Percentiles rank a stretch among this genome's conserved stretches.
These are phyloP conservation scores for Strobilomyces dryophilus DNA, from an alignment of 768 basidiomycete species.

Conservation along the genomic window DNA sequence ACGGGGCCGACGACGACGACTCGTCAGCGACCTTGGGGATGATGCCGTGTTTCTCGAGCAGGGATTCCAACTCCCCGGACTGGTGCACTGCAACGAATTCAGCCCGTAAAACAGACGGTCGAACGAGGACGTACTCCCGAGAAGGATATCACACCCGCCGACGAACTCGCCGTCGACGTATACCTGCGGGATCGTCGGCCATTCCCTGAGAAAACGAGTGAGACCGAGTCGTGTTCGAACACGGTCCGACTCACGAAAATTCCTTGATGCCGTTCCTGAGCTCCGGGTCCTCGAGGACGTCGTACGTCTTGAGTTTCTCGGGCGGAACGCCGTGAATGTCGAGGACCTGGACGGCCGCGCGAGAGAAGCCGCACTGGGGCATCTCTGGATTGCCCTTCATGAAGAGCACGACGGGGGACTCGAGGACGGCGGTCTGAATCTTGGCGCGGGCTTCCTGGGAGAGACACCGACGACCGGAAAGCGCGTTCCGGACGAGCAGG, in stretches of 20 bases:
- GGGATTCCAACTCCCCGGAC: slow-evolving; percentile 84
- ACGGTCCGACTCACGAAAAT: slow-evolving; percentile 73
- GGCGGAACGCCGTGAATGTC: slow-evolving; percentile 75
- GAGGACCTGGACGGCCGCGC: slow-evolving; percentile 88
- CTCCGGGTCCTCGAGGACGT: slow-evolving; percentile 84
- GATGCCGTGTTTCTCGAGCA: slow-evolving; percentile 68
- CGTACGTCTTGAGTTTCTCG: slow-evolving; percentile 84
- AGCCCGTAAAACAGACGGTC: neutral
- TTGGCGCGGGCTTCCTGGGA: slow-evolving; percentile 57
- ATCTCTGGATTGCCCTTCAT: slow-evolving; percentile 92
- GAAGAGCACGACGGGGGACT: slow-evolving; percentile 86
- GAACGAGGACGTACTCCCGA: slow-evolving; percentile 64
- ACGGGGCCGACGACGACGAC: neutral
- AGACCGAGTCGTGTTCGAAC: too few relatives aligned
- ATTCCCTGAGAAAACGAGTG: slow-evolving; percentile 56
- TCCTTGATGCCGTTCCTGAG: slow-evolving; percentile 88
- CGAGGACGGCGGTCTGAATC: slow-evolving; percentile 70
- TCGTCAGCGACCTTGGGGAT: slow-evolving; percentile 45
- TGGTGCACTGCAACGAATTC: slow-evolving; percentile 76
- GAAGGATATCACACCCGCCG: slow-evolving; percentile 93
- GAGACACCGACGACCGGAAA: slow-evolving; percentile 43
- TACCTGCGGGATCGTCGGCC: slow-evolving; percentile 96
- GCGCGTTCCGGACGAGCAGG: slow-evolving; percentile 5
- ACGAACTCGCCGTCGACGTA: slow-evolving; percentile 95
- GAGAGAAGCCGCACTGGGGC: slow-evolving; percentile 94